A percentile compares a stretch with the other conserved stretches of the same genome.
Conservation (phyloP, 129 eudicot genomes). For the Calendula officinalis region DNA sequence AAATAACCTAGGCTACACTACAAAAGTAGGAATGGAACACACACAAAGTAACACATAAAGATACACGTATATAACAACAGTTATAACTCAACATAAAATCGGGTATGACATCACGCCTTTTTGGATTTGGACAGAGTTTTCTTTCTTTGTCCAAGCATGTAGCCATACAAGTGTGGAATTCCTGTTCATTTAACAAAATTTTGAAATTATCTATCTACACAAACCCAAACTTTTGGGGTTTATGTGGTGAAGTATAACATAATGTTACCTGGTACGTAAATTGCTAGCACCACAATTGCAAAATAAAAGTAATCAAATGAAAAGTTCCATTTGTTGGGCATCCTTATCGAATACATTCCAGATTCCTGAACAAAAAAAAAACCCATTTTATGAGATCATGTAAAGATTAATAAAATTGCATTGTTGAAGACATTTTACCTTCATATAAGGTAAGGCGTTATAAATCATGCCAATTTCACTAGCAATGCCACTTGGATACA, state of each 20-base stretch:
- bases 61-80: no score
- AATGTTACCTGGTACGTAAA: constrained; percentile 70
- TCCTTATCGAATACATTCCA: constrained; percentile 62
- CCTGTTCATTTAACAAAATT: constrained; percentile 31
- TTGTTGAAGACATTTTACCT: constrained; percentile 50
- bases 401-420: no score
- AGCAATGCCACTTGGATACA: constrained; percentile 85
- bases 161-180: constrained; percentile 81
- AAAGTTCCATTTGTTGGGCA: constrained; percentile 97
- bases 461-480: constrained; percentile 87
- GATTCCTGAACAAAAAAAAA: constrained; percentile 50
- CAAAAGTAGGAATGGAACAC: neutral
- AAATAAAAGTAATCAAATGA: constrained; percentile 72
- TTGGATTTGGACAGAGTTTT: constrained; percentile 70
- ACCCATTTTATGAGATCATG: neutral
- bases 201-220: neutral
- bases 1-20: constrained; percentile 21
- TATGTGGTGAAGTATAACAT: neutral
- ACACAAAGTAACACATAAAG: no score
- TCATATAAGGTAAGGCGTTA: constrained; percentile 63
- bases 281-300: constrained; percentile 60
- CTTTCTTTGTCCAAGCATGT: constrained; percentile 94
- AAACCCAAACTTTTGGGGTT: no score
- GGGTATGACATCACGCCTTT: constrained; percentile 37
- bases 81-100: neutral